These are phyloP conservation scores for Beauveria caledonica DNA, from an alignment of 2,329 filamentous ascomycete genomes.

Conservation along the genomic window DNA sequence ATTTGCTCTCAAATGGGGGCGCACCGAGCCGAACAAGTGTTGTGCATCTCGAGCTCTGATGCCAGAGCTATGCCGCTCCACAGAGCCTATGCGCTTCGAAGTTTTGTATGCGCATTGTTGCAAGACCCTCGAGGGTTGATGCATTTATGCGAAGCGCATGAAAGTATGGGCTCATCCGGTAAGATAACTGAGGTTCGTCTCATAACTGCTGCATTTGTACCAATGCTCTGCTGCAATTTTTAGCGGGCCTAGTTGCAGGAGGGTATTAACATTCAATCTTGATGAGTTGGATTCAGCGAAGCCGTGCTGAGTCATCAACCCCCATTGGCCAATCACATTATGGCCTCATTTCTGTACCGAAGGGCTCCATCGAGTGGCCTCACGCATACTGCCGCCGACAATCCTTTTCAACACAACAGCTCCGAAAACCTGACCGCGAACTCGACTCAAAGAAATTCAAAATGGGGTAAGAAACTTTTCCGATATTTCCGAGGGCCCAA, in stretches of 20 bases:
- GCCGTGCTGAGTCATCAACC: slow-evolving; percentile 31
- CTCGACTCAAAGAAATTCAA: slow-evolving; percentile 20
- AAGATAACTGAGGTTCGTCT: not conserved
- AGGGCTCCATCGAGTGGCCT: slow-evolving; percentile 4
- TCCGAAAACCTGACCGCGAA: slow-evolving; percentile 12
- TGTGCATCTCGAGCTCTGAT: not conserved
- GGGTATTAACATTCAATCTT: not conserved
- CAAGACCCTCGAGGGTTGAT: slow-evolving; percentile 1
- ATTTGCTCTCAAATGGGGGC: not conserved
- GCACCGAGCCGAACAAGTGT: not conserved
- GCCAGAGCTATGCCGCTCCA: not conserved
- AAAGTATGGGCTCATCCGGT: not conserved
- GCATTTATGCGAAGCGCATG: slow-evolving; percentile 4
- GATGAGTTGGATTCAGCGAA: not conserved
- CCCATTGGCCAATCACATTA: slow-evolving; percentile 25
- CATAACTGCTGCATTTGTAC: not conserved
- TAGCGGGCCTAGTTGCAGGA: not conserved
- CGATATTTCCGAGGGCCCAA: too few relatives aligned
- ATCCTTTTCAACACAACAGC: slow-evolving; percentile 15
- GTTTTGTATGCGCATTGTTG: slow-evolving; percentile 1
- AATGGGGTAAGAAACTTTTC: slow-evolving; percentile 30
- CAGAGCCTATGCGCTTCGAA: not conserved
- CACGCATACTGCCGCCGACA: slow-evolving; percentile 12
- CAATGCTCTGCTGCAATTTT: not conserved
- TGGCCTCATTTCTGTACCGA: slow-evolving; percentile 31